Evolutionary conservation across 2,329 filamentous ascomycete species (phyloP).

Genomic region (Alternaria triticimaculans): DNA sequence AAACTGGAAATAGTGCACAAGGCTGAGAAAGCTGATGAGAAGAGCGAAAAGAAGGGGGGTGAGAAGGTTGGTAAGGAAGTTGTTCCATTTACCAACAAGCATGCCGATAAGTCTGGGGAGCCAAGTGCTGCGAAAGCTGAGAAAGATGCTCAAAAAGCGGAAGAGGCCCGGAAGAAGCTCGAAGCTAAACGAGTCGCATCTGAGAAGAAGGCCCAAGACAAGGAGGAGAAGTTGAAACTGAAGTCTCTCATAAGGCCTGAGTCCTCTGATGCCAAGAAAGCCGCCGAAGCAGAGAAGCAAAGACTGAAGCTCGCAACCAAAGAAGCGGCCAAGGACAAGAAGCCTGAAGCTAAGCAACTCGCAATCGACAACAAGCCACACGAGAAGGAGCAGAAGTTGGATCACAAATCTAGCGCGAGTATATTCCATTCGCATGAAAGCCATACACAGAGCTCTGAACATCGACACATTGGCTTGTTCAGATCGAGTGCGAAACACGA

Average conservation of each 20-base stretch:
- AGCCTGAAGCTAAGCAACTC: background rate
- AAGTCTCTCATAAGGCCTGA: background rate
- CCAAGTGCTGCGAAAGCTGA: background rate
- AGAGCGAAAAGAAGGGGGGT: background rate
- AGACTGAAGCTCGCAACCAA: background rate
- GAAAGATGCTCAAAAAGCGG: background rate
- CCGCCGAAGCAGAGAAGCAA: background rate
- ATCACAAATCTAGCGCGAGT: background rate
- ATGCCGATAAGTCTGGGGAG: background rate
- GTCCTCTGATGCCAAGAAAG: background rate
- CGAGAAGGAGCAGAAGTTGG: background rate
- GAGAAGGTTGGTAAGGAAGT: background rate
- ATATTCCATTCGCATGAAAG: background rate
- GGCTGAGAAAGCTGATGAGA: background rate
- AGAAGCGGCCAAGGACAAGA: background rate
- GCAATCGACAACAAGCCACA: background rate
- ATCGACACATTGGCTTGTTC: background rate
- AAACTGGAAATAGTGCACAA: background rate
- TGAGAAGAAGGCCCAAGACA: background rate
- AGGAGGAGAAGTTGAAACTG: background rate
- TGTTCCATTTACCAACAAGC: background rate
- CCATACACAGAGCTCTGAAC: background rate
- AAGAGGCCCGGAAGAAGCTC: background rate
- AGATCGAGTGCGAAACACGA: background rate
- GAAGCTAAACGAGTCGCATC: background rate